Conservation (phyloP, 179 eudicot genomes). For the Dionaea muscipula region DNA sequence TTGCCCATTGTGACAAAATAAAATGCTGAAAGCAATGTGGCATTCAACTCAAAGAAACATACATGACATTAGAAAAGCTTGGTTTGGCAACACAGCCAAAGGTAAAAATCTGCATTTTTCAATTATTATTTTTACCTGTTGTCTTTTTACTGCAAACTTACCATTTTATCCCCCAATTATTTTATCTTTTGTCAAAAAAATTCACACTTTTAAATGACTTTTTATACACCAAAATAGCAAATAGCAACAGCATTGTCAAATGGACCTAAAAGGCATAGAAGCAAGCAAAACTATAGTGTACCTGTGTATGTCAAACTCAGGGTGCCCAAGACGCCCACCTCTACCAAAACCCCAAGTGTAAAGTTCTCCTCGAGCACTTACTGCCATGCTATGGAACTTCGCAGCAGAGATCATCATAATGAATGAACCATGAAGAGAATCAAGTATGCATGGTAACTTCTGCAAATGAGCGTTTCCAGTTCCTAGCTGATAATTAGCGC, state of each 20-base stretch:
- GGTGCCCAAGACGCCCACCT: conserved; percentile 99
- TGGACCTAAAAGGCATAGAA: background rate
- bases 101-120: too few relatives aligned
- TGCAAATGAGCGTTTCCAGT: conserved; percentile 96
- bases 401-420: conserved; percentile 72
- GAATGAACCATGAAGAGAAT: conserved; percentile 67
- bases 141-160: too few relatives aligned
- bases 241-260: too few relatives aligned
- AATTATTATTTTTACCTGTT: too few relatives aligned
- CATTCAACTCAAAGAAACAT: too few relatives aligned
- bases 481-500: conserved; percentile 97
- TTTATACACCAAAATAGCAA: too few relatives aligned
- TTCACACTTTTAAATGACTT: background rate
- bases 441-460: conserved; percentile 88
- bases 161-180: too few relatives aligned
- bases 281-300: conserved; percentile 5
- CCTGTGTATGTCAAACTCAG: conserved; percentile 99
- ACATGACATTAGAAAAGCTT: too few relatives aligned
- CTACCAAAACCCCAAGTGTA: conserved; percentile 99
- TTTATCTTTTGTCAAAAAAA: background rate
- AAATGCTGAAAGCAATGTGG: too few relatives aligned
- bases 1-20: too few relatives aligned
- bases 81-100: too few relatives aligned
- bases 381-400: conserved; percentile 94
- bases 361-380: conserved; percentile 70